Evolutionary conservation across 2,329 filamentous ascomycete species (phyloP).

Genomic region (Nigrograna mackinnonii): DNA sequence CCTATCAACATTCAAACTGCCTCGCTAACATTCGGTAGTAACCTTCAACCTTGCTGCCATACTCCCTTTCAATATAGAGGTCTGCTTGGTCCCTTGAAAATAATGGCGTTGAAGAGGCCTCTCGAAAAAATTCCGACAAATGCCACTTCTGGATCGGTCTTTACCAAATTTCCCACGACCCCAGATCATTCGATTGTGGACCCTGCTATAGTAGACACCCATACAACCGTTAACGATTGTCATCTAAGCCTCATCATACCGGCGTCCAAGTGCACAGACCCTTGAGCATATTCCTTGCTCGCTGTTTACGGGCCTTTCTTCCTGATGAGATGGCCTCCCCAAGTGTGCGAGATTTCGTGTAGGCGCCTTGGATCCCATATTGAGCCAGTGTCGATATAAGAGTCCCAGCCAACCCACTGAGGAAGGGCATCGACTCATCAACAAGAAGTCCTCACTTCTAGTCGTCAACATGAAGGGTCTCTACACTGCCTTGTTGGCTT

Average conservation of each 20-base stretch:
- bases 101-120: too few relatives aligned
- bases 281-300: conserved; percentile 24
- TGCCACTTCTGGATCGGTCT: conserved; percentile 20
- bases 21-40: too few relatives aligned
- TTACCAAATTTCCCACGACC: conserved; percentile 11
- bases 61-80: too few relatives aligned
- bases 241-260: conserved; percentile 35
- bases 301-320: conserved; percentile 41
- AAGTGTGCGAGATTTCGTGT: conserved; percentile 10
- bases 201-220: conserved; percentile 23
- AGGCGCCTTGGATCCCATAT: conserved; percentile 5
- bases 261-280: conserved; percentile 30
- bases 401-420: conserved; percentile 16
- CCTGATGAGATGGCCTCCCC: conserved; percentile 27
- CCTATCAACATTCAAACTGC: too few relatives aligned
- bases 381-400: conserved; percentile 29
- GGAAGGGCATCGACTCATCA: conserved; percentile 21
- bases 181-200: conserved; percentile 24
- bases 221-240: conserved; percentile 23
- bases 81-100: too few relatives aligned
- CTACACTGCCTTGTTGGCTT: conserved; percentile 35
- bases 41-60: too few relatives aligned
- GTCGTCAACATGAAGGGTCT: conserved; percentile 40
- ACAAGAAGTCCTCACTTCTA: conserved; percentile 16
- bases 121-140: conserved; percentile 14